phyloP scores from a whole-genome alignment of 768 basidiomycete genomes.

The Boletus reticulatus region DNA sequence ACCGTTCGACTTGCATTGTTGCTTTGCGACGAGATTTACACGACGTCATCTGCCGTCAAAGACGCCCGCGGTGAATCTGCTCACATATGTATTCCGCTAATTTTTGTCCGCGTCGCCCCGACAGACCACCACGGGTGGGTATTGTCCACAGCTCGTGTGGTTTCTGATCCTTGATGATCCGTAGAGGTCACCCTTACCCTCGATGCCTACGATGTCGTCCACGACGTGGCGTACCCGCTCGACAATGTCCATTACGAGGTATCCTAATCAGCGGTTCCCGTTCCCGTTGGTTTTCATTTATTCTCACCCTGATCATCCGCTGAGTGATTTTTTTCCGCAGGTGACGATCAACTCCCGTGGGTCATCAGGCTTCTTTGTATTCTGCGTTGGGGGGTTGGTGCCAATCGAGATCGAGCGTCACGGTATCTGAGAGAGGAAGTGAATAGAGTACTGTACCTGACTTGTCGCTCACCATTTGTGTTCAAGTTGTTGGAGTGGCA shows the following conservation, averaged over 20 bases:
- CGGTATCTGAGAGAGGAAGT: too few species aligned
- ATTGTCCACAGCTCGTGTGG: neutral
- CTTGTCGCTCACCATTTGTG: too few species aligned
- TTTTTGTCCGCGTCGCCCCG: slow-evolving; percentile 41
- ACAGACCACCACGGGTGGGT: slow-evolving; percentile 11
- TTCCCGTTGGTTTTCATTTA: slow-evolving; percentile 54
- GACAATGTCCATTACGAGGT: slow-evolving; percentile 55
- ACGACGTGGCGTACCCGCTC: slow-evolving; percentile 59
- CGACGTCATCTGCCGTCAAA: slow-evolving; percentile 26
- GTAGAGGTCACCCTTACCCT: slow-evolving; percentile 43
- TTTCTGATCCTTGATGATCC: neutral
- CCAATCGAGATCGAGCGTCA: too few species aligned
- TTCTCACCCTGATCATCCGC: too few species aligned
- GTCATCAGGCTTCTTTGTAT: slow-evolving; percentile 70
- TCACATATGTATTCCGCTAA: slow-evolving; percentile 44
- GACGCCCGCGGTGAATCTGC: slow-evolving; percentile 53
- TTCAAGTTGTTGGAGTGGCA: too few species aligned
- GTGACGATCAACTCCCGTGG: slow-evolving; percentile 72
- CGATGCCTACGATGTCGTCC: slow-evolving; percentile 70
- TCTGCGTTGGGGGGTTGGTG: too few species aligned
- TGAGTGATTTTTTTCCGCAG: slow-evolving; percentile 34
- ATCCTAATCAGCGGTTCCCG: slow-evolving; percentile 84
- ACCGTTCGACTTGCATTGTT: neutral
- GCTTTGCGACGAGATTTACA: neutral
- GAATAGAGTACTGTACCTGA: too few species aligned